These are phyloP conservation scores for Dalbergia cultrata DNA, from an alignment of 306 rosid species.

Conservation along the genomic window DNA sequence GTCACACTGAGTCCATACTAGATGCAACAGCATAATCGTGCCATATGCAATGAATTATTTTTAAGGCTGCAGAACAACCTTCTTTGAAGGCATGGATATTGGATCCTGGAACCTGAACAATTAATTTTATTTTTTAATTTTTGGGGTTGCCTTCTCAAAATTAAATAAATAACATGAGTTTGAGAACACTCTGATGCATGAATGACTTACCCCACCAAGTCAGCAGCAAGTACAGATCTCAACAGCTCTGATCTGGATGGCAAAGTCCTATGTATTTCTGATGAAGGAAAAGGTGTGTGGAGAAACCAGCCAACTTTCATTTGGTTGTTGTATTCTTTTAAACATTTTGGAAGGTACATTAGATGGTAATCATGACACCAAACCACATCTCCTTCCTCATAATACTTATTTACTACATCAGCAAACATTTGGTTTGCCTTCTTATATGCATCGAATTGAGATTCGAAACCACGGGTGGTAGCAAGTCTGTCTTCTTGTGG, in stretches of 20 bases:
- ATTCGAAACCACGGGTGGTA: slow-evolving; percentile 92
- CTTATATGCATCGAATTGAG: slow-evolving; percentile 95
- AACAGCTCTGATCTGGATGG: slow-evolving; percentile 89
- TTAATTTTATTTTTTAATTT: neutral
- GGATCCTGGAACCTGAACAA: neutral
- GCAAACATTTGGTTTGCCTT: slow-evolving; percentile 94
- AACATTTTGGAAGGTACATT: slow-evolving; percentile 94
- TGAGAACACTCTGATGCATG: slow-evolving; percentile 20
- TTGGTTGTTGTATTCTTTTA: slow-evolving; percentile 73
- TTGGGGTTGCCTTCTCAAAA: neutral
- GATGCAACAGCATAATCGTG: neutral
- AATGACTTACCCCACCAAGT: slow-evolving; percentile 89
- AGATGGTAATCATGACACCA: slow-evolving; percentile 99
- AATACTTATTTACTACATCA: slow-evolving; percentile 84
- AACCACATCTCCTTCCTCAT: slow-evolving; percentile 92
- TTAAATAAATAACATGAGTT: slow-evolving; percentile 5
- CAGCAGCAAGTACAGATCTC: slow-evolving; percentile 96
- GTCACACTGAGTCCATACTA: too few species aligned
- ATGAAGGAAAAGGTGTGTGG: slow-evolving; percentile 99
- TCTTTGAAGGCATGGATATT: neutral
- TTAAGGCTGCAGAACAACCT: neutral
- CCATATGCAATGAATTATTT: neutral
- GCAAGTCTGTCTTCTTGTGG: slow-evolving; percentile 99
- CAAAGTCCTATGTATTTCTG: slow-evolving; percentile 92
- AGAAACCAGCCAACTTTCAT: slow-evolving; percentile 99